These are phyloP conservation scores for Verruconis gallopava DNA, from an alignment of 2,329 filamentous ascomycete genomes.

Conservation along the genomic window DNA sequence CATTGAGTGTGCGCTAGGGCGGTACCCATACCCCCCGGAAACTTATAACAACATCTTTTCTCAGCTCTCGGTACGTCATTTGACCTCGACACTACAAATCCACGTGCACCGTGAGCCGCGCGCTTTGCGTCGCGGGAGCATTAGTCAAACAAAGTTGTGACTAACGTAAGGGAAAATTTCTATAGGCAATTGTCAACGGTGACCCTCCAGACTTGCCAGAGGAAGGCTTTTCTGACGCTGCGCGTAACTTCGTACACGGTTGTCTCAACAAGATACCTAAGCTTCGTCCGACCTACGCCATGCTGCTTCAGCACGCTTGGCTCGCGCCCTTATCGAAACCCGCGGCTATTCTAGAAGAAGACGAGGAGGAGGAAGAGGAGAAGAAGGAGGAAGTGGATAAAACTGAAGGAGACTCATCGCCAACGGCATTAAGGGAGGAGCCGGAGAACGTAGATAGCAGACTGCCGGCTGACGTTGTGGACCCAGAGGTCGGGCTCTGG, in stretches of 20 bases:
- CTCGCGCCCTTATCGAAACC: constrained; percentile 63
- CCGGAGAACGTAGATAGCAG: not conserved
- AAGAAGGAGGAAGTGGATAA: constrained; percentile 15
- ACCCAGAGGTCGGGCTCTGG: constrained; percentile 79
- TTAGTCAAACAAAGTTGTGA: not conserved
- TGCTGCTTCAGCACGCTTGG: constrained; percentile 84
- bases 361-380: constrained; percentile 45
- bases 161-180: constrained; percentile 5
- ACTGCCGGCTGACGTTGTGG: constrained; percentile 36
- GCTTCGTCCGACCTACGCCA: constrained; percentile 84
- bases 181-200: constrained; percentile 89
- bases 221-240: constrained; percentile 63
- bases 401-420: constrained; percentile 7
- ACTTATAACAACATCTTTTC: constrained; percentile 98
- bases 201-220: constrained; percentile 81
- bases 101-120: too few species aligned
- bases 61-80: constrained; percentile 71
- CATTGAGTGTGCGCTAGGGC: constrained; percentile 88
- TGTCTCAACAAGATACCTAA: constrained; percentile 90
- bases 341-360: constrained; percentile 57
- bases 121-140: not conserved
- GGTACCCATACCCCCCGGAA: constrained; percentile 93
- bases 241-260: constrained; percentile 73
- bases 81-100: not conserved
- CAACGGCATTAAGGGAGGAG: constrained; percentile 11